Evolutionary conservation across 176 grass and related monocot species (phyloP).

Genomic region (Leersia perrieri): DNA sequence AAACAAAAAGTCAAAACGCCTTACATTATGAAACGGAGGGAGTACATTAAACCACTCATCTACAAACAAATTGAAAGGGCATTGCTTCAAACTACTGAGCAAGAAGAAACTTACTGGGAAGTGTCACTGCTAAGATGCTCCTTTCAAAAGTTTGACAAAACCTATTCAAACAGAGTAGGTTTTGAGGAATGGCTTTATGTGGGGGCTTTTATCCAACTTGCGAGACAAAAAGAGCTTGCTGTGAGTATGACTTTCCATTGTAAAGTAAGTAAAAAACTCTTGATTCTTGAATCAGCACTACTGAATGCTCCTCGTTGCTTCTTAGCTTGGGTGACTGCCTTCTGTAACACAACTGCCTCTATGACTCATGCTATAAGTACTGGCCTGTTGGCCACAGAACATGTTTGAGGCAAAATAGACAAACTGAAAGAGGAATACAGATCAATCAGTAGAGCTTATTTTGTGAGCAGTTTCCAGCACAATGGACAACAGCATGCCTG

Average conservation of each 20-base stretch:
- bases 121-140: constrained; percentile 48
- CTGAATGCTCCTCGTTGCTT: constrained; percentile 43
- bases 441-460: constrained; percentile 6
- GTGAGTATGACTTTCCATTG: constrained; percentile 24
- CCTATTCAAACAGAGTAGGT: constrained; percentile 29
- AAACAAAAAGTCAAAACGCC: too few species aligned
- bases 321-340: constrained; percentile 33
- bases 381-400: neutral
- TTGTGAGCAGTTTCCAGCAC: constrained; percentile 14
- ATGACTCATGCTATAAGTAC: constrained; percentile 37
- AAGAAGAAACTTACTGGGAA: constrained; percentile 47
- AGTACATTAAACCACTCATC: neutral
- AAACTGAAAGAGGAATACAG: constrained; percentile 29
- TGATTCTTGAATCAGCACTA: constrained; percentile 30
- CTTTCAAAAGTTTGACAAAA: constrained; percentile 46
- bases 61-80: neutral
- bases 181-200: constrained; percentile 41
- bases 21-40: too few species aligned
- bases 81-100: constrained; percentile 22
- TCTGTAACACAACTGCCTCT: constrained; percentile 21
- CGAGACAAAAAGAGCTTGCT: constrained; percentile 24
- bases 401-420: constrained; percentile 33
- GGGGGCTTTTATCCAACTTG: constrained; percentile 35
- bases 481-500: constrained; percentile 50
- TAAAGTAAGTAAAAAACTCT: neutral